Evolutionary conservation across 192 early-diverging fungal genomes (phyloP).

Genomic region (Kappamyces sp.): DNA sequence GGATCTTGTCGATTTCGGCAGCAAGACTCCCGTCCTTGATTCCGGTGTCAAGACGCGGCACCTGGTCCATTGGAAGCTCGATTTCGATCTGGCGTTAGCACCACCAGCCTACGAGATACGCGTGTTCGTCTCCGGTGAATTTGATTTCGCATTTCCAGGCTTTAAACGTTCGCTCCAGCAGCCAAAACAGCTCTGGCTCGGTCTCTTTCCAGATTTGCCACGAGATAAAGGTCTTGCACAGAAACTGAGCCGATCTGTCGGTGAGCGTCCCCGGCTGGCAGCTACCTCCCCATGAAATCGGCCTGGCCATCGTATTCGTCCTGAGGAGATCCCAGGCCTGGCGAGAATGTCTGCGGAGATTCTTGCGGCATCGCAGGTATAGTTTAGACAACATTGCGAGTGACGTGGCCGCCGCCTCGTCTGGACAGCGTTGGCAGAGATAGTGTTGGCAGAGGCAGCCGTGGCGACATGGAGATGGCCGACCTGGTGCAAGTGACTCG

Average conservation of each 20-base stretch:
- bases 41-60: conserved; percentile 36
- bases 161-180: conserved; percentile 45
- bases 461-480: too few species aligned
- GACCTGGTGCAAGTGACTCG: too few species aligned
- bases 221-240: conserved; percentile 23
- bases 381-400: too few species aligned
- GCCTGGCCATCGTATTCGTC: too few species aligned
- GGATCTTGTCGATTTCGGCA: conserved; percentile 51
- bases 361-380: too few species aligned
- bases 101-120: conserved; percentile 26
- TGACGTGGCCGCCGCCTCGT: too few species aligned
- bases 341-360: too few species aligned
- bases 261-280: too few species aligned
- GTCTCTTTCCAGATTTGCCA: conserved; percentile 43
- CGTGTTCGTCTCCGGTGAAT: conserved; percentile 46
- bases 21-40: conserved; percentile 46
- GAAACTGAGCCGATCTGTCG: conserved; percentile 21
- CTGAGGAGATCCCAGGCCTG: too few species aligned
- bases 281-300: too few species aligned
- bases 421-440: too few species aligned
- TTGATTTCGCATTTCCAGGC: conserved; percentile 25
- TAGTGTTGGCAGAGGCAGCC: too few species aligned
- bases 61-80: conserved; percentile 38
- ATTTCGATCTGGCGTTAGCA: conserved; percentile 19
- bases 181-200: conserved; percentile 38